Evolutionary conservation across 1,139 yeast species (phyloP), one percentile per base, ranked within the genome.

Genomic region (Kluyveromyces sp.): DNA sequence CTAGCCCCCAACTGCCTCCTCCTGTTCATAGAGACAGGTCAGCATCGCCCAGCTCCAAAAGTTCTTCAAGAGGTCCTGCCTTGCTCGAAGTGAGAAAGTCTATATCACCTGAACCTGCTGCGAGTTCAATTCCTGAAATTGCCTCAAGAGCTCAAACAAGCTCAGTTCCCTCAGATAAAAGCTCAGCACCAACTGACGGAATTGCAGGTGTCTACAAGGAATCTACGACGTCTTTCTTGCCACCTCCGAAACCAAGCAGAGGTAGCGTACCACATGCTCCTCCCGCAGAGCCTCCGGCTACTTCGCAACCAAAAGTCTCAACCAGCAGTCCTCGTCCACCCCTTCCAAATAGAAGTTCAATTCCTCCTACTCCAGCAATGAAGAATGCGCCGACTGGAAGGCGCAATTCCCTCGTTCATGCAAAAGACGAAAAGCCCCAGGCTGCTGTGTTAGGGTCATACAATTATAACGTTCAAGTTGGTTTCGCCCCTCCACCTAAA

Each of bases 1-100:
- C 45, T 4, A 36, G 38, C n/a, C 34, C 58, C 13, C 54, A 60
- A 4, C 59, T 62, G 9, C 64, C 63, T 3, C 64, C 64, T 8
- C 64, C 64, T 8, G 48, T 49, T 4, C 63, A 57, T 41, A 52
- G 45, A 19, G 59, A 50, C 42, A 51, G 58, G 33, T 39, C 47
- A 12, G 17, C 30, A 3, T 15, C 38, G 9, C 25, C 38, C 3
- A 35, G 19, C 25, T 35, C 25, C n/a, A 22, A 25, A 20, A 35
- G 38, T 15, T 15, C 38, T 7, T 35, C 38, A 8, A 35, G 16
- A 13, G 31, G 25, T 25, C 30, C 38, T 4, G 12, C 38, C 6
- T n/a, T 35, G 6, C 18, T 25, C 12, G 38, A 35, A 18, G 19
- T 3, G 18, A 11, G 38, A 11, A 35, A 35, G 28, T 35, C 38